phyloP scores from a whole-genome alignment of 129 eudicot species.

The Flaveria robusta region DNA sequence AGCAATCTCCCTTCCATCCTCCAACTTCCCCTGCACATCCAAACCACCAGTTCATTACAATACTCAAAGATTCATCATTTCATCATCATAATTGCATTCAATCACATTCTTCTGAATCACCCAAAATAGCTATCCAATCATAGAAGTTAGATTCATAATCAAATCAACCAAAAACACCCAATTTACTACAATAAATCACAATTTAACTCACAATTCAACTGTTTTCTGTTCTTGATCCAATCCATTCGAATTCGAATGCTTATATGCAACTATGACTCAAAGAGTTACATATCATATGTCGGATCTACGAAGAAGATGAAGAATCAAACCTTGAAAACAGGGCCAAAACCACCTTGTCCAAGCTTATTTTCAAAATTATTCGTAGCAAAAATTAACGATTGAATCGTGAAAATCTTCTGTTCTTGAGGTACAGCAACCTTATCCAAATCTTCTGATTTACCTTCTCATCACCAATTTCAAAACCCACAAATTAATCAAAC shows the following conservation, averaged over 20 bases:
- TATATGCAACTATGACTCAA: not conserved
- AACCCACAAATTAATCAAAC: not conserved
- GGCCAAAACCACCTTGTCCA: conserved; percentile 92
- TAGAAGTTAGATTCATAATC: no score
- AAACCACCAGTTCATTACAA: conserved; percentile 20
- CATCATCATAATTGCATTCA: not conserved
- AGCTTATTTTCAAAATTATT: conserved; percentile 64
- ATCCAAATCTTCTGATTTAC: conserved; percentile 45
- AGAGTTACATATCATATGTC: not conserved
- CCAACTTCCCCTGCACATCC: conserved; percentile 59
- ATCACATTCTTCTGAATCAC: not conserved
- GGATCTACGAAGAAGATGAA: not conserved
- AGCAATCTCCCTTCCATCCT: conserved; percentile 79
- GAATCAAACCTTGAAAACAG: conserved; percentile 67
- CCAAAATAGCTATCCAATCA: no score
- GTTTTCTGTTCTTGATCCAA: not conserved
- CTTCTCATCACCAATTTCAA: conserved; percentile 19
- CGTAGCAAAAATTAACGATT: conserved; percentile 62
- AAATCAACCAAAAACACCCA: not conserved
- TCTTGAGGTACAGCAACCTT: conserved; percentile 63
- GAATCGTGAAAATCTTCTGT: conserved; percentile 55
- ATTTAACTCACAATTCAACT: no score
- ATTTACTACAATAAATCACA: not conserved
- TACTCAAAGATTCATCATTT: conserved; percentile 11
- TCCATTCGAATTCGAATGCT: not conserved